Conservation (phyloP, 2,329 filamentous ascomycete genomes). For the Beauveria medogensis region DNA sequence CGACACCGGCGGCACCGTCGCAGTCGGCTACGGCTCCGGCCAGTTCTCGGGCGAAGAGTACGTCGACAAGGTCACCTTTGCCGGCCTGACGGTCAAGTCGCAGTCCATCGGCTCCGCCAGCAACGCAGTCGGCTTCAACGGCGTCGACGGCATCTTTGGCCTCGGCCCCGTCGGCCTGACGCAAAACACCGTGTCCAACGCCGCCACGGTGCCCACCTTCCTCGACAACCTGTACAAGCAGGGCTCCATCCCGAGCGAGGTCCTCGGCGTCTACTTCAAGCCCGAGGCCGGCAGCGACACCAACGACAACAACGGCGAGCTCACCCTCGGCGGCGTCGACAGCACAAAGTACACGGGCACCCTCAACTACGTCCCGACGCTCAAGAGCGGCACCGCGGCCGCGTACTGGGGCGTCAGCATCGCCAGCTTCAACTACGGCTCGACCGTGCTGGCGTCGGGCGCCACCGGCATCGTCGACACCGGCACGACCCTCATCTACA, state of each 20-base stretch:
- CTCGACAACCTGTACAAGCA: conserved; percentile 21
- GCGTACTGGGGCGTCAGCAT: conserved; percentile 20
- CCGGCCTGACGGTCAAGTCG: conserved; percentile 18
- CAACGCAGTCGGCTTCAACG: conserved; percentile 3
- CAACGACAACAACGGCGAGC: conserved; percentile 18
- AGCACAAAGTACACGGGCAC: conserved; percentile 16
- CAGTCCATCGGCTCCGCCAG: conserved; percentile 10
- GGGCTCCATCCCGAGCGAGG: conserved; percentile 20
- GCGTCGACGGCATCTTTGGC: conserved; percentile 11
- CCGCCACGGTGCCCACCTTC: conserved; percentile 20
- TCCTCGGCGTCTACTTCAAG: conserved; percentile 22
- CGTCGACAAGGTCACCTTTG: conserved; percentile 23
- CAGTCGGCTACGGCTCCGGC: conserved; percentile 20
- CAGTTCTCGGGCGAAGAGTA: conserved; percentile 21
- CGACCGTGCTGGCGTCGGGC: conserved; percentile 13
- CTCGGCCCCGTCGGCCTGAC: conserved; percentile 21
- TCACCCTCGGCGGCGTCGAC: conserved; percentile 18
- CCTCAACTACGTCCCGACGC: conserved; percentile 16
- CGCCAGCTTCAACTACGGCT: conserved; percentile 18
- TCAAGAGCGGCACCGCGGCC: conserved; percentile 12
- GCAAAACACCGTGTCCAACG: conserved; percentile 17
- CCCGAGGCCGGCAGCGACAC: conserved; percentile 20
- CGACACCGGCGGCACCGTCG: conserved; percentile 17
- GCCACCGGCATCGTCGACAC: conserved; percentile 20
- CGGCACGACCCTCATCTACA: conserved; percentile 21